These are phyloP conservation scores for Flagelloscypha sp. DNA, from an alignment of 768 basidiomycete genomes.

Conservation along the genomic window DNA sequence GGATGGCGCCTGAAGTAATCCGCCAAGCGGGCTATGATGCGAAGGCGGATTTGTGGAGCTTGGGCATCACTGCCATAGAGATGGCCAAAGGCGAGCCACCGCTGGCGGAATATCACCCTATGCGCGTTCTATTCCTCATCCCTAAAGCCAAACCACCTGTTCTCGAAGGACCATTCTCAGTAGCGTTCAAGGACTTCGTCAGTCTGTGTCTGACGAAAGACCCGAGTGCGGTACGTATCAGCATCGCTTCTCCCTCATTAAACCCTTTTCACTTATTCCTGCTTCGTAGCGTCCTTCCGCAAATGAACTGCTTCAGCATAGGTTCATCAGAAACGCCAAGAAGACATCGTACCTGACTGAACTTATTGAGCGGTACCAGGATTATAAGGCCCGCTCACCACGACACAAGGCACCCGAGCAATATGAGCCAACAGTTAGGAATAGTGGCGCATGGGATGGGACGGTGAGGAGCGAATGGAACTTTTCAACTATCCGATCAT, in stretches of 20 bases:
- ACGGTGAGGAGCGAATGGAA: conserved; percentile 93
- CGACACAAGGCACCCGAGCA: conserved; percentile 41
- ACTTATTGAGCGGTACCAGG: conserved; percentile 81
- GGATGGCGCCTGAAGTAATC: conserved; percentile 99
- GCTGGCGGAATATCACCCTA: conserved; percentile 93
- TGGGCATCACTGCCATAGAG: conserved; percentile 97
- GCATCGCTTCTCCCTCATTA: background rate
- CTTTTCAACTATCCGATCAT: conserved; percentile 73
- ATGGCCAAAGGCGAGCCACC: conserved; percentile 98
- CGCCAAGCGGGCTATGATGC: conserved; percentile 93
- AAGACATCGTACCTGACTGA: conserved; percentile 81
- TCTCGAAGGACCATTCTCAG: conserved; percentile 78
- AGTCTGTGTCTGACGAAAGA: conserved; percentile 89
- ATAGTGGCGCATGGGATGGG: conserved; percentile 61
- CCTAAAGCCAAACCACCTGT: conserved; percentile 93
- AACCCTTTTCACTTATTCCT: conserved; percentile 10
- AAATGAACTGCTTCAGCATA: conserved; percentile 87
- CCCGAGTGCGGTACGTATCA: conserved; percentile 52
- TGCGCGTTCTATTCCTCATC: conserved; percentile 96
- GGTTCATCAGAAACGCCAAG: conserved; percentile 79
- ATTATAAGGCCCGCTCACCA: conserved; percentile 58
- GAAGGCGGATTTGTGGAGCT: conserved; percentile 96
- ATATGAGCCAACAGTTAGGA: conserved; percentile 50
- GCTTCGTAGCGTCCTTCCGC: conserved; percentile 75
- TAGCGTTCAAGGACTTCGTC: conserved; percentile 91